phyloP scores from a whole-genome alignment of 1,139 yeast species.

The Magnusiomyces starmeri region DNA sequence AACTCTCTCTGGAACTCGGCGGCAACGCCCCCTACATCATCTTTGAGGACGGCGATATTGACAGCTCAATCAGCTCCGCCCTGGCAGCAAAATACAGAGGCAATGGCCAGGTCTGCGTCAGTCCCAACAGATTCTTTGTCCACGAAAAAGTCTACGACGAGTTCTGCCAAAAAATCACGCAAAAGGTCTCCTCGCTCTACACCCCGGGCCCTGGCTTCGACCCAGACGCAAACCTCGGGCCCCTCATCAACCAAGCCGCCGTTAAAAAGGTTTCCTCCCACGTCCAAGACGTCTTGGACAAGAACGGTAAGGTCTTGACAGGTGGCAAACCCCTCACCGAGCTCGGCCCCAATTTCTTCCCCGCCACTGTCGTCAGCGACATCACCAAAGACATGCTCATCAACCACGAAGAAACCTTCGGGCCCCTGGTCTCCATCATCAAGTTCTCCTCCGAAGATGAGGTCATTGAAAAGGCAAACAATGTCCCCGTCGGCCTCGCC shows the following conservation, averaged over 20 bases:
- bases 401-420: constrained; percentile 75
- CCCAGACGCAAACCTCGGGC: constrained; percentile 66
- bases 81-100: constrained; percentile 64
- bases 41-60: constrained; percentile 75
- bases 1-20: constrained; percentile 80
- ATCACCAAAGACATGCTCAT: constrained; percentile 60
- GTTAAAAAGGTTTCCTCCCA: constrained; percentile 63
- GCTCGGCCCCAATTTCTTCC: constrained; percentile 69
- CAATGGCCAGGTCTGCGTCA: constrained; percentile 76
- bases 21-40: constrained; percentile 92
- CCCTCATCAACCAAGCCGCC: constrained; percentile 63
- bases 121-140: constrained; percentile 69
- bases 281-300: constrained; percentile 62
- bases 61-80: constrained; percentile 68
- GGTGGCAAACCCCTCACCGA: constrained; percentile 62
- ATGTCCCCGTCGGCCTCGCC: constrained; percentile 65
- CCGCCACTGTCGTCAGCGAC: constrained; percentile 63
- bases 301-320: constrained; percentile 59
- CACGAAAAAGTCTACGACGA: constrained; percentile 57
- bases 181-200: constrained; percentile 43
- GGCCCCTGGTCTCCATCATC: constrained; percentile 78
- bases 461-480: constrained; percentile 62
- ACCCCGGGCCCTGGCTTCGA: constrained; percentile 72
- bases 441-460: constrained; percentile 55
- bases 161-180: constrained; percentile 46